Base-by-base conservation (phyloP, 345 rosid species). In the Gynandropsis gynandra region DNA sequence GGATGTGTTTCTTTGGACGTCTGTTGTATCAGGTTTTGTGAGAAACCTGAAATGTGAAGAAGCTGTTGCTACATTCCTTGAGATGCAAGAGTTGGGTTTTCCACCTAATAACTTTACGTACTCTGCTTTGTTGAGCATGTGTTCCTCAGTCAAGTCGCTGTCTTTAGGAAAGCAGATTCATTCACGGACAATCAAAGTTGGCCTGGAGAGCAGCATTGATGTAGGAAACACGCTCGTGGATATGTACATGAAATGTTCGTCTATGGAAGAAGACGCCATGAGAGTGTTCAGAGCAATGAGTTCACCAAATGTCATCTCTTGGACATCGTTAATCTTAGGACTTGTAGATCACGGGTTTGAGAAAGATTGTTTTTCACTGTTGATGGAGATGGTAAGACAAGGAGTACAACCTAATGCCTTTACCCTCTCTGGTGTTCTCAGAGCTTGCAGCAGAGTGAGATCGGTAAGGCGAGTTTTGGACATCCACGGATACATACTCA, bases 251-350 rank as follows among this genome's bases (percentile, higher is more conserved):
- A 82, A 80, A 57, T 82, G 83, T 46, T 81, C 82, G 1, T 15
- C 43, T 15, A 44, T 19, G 3, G 50, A 68, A 29, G 74, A 63
- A 36, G 64, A 78, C 55, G 82, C 78, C 7, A 47, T 59, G 56
- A 54, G 70, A 71, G 64, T 72, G 14, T 82, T 85, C 52, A 24
- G 60, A 51, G 70, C 50, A 43, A 73, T 85, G 52, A 15, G 48
- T 9, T 69, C 71, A 5, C 81, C 78, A 12, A 72, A 82, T 58
- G 73, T 78, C 52, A 47, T 85, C 51, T 80, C 95, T 46, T 82
- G 95, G 90, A 80, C 95, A 34, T 69, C 83, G 20, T 66, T 82
- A 72, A 74, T 78, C 59, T 70, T 76, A 4, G 90, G 90, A 53
- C 64, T 82, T 63, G 61, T 62, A 32, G 76, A 70, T 31, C 76